Conservation (phyloP, 2,329 filamentous ascomycete species). For the Penicillium sp. region DNA sequence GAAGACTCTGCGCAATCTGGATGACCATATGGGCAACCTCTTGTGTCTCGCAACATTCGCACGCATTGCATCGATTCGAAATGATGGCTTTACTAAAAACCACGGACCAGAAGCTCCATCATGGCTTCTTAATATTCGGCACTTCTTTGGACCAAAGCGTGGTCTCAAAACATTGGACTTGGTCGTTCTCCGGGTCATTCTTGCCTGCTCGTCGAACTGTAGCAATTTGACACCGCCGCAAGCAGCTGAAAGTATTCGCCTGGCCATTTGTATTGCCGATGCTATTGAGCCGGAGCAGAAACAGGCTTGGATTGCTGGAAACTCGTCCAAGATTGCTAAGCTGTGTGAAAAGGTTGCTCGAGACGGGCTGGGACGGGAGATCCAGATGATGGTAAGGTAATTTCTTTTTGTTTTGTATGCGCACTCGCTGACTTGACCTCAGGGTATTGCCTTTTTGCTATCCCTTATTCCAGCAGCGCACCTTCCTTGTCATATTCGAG, state of each 20-base stretch:
- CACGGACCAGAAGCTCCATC: constrained; percentile 18
- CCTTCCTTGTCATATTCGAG: constrained; percentile 28
- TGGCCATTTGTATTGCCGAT: constrained; percentile 38
- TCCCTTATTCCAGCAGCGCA: constrained; percentile 25
- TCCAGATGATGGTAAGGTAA: constrained; percentile 36
- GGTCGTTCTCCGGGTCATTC: constrained; percentile 40
- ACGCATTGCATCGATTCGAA: constrained; percentile 28
- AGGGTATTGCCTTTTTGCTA: constrained; percentile 35
- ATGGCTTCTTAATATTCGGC: constrained; percentile 37
- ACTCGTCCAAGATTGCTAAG: constrained; percentile 36
- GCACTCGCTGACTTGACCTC: not conserved
- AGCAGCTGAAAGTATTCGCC: constrained; percentile 35
- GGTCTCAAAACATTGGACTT: constrained; percentile 43
- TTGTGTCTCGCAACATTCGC: constrained; percentile 44
- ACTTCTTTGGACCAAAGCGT: constrained; percentile 42
- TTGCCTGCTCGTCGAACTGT: constrained; percentile 41
- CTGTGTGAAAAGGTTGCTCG: constrained; percentile 38
- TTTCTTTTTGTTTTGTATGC: not conserved
- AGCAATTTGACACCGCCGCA: constrained; percentile 26
- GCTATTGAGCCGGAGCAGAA: constrained; percentile 35
- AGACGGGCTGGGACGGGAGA: constrained; percentile 26
- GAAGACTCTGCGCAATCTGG: constrained; percentile 39
- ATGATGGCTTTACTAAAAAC: constrained; percentile 4
- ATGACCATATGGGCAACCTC: constrained; percentile 42
- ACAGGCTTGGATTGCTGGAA: constrained; percentile 34